Percentiles rank a stretch among this genome's conserved stretches.
phyloP scores from a whole-genome alignment of 345 rosid genomes.

The Ailanthus altissimus region DNA sequence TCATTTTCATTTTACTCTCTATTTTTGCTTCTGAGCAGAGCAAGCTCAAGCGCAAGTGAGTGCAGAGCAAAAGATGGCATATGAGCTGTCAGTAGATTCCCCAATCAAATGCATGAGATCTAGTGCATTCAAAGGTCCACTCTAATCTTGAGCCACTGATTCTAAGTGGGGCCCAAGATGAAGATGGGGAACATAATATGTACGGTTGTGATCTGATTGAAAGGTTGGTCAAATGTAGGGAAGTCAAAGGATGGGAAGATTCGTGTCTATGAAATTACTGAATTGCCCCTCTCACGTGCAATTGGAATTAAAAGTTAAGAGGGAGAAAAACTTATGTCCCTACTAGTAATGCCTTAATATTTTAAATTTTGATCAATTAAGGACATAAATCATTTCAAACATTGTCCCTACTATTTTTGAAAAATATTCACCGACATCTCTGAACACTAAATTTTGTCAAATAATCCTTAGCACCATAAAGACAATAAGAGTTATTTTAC shows the following conservation, averaged over 20 bases:
- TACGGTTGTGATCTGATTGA: not conserved
- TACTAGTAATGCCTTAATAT: too few relatives aligned
- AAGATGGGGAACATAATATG: not conserved
- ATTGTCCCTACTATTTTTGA: too few relatives aligned
- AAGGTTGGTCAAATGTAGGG: not conserved
- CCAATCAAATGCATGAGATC: conserved; percentile 16
- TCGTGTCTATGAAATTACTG: not conserved
- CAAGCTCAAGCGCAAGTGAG: not conserved
- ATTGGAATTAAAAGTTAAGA: not conserved
- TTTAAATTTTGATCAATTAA: too few relatives aligned
- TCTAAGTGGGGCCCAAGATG: conserved; percentile 15
- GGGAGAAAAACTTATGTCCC: too few relatives aligned
- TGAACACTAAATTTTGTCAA: too few relatives aligned
- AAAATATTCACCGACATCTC: too few relatives aligned
- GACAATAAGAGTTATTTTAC: too few relatives aligned
- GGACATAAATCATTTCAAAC: too few relatives aligned
- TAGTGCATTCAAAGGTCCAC: conserved; percentile 6
- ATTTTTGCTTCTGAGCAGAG: conserved; percentile 12
- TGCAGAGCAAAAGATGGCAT: conserved; percentile 18
- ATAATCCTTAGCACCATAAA: too few relatives aligned
- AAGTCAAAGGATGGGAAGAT: not conserved
- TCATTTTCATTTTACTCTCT: not conserved
- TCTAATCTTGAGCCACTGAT: conserved; percentile 15
- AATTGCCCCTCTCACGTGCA: conserved; percentile 5
- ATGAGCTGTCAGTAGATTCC: conserved; percentile 28